Percentiles rank a stretch among this genome's conserved stretches.
Conservation (phyloP, 257 asterid genomes). For the Haberlea rhodopensis region DNA sequence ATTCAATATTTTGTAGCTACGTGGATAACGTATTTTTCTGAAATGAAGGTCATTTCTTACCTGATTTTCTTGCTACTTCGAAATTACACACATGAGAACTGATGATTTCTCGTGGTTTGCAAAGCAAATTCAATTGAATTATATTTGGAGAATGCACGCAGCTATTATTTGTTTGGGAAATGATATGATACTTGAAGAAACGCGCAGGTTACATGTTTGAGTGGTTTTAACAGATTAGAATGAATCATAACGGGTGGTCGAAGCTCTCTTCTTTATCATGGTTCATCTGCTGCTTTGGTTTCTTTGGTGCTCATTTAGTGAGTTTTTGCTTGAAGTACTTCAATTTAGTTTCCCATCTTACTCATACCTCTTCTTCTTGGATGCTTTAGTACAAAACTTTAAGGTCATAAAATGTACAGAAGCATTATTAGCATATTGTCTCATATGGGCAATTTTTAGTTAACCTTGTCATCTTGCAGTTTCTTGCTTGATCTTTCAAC, state of each 20-base stretch:
- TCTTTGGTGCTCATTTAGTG: not conserved
- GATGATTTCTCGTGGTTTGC: not conserved
- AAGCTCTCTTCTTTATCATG: not conserved
- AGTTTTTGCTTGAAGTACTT: not conserved
- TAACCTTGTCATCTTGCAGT: conserved; percentile 14
- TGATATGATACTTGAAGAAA: not conserved
- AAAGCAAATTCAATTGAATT: not conserved
- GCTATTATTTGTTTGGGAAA: not conserved
- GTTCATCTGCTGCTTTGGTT: not conserved
- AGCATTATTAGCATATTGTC: conserved; percentile 2
- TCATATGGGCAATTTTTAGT: conserved; percentile 19
- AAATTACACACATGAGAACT: not conserved
- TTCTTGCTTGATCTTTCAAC: conserved; percentile 51
- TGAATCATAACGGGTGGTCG: not conserved
- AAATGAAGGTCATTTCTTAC: not conserved
- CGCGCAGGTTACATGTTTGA: not conserved
- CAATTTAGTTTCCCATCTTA: not conserved
- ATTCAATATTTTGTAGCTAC: not conserved
- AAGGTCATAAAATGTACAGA: not conserved
- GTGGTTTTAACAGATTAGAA: not conserved
- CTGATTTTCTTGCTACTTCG: not conserved
- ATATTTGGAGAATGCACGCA: not conserved
- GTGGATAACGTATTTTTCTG: not conserved
- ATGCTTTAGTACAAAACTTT: not conserved
- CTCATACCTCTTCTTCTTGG: not conserved